phyloP scores from a whole-genome alignment of 140 eudicot species.

The Oenanthe javanica region DNA sequence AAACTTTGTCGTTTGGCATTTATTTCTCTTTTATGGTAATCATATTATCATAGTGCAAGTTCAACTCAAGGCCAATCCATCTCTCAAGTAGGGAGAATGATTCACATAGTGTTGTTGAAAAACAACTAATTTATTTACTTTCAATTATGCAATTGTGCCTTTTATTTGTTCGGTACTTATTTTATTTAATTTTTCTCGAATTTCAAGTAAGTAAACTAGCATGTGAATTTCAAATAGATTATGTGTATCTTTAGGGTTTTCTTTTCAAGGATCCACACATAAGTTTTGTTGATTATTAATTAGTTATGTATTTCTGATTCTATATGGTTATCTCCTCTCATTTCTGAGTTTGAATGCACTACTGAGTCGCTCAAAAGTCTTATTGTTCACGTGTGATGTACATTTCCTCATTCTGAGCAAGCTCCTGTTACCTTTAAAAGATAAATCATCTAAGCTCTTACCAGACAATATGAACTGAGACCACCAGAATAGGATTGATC shows the following conservation, averaged over 20 bases:
- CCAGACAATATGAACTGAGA: constrained; percentile 84
- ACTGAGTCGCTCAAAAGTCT: not conserved
- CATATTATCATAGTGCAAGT: not conserved
- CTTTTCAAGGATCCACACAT: not conserved
- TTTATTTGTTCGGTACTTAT: not conserved
- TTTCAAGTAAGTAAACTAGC: not conserved
- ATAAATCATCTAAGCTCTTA: constrained; percentile 10
- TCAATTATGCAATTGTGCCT: not conserved
- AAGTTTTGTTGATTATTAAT: not conserved
- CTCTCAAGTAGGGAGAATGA: not conserved
- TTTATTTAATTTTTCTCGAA: not conserved
- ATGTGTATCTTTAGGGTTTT: not conserved
- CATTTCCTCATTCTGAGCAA: not conserved
- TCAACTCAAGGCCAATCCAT: not conserved
- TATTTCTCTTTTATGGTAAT: not conserved
- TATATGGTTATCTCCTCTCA: not conserved
- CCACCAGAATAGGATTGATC: constrained; percentile 99
- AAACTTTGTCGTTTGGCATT: not conserved
- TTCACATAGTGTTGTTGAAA: not conserved
- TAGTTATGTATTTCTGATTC: not conserved
- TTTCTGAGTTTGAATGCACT: not conserved
- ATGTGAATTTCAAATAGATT: too few relatives aligned
- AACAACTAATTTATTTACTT: not conserved
- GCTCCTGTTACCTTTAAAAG: not conserved
- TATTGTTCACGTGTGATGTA: not conserved